phyloP scores from a whole-genome alignment of 2,329 filamentous ascomycete genomes.

The Colletotrichum shisoi region DNA sequence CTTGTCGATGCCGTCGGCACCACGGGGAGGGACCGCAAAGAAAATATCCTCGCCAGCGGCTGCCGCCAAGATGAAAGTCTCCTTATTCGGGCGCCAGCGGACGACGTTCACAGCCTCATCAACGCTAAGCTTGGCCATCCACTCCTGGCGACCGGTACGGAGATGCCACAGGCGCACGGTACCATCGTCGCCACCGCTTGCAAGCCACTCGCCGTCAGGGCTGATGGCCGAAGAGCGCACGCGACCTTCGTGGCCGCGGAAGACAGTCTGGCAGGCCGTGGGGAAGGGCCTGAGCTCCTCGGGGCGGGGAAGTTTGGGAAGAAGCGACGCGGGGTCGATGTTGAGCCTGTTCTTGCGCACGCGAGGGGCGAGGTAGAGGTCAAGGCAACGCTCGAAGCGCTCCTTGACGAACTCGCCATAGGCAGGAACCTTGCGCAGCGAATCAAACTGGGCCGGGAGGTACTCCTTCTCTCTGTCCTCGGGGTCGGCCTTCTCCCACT shows the following conservation, averaged over 20 bases:
- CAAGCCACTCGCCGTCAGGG: constrained; percentile 83
- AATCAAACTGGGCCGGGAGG: constrained; percentile 80
- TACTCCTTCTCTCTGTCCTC: constrained; percentile 93
- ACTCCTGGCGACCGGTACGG: constrained; percentile 83
- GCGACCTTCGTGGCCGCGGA: constrained; percentile 85
- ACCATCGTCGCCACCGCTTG: constrained; percentile 93
- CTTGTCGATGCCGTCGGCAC: constrained; percentile 76
- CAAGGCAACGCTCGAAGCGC: constrained; percentile 92
- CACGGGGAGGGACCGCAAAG: constrained; percentile 78
- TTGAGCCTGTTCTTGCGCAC: constrained; percentile 93
- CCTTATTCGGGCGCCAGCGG: constrained; percentile 85
- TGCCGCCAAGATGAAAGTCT: constrained; percentile 81
- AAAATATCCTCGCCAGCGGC: constrained; percentile 86
- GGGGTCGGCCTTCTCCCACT: constrained; percentile 85
- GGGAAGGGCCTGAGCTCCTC: constrained; percentile 96
- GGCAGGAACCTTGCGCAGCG: constrained; percentile 88
- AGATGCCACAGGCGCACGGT: constrained; percentile 91
- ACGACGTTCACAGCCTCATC: constrained; percentile 85
- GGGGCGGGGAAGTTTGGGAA: constrained; percentile 91
- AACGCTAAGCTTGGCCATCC: constrained; percentile 79
- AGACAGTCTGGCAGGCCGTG: constrained; percentile 85
- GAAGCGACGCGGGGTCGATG: constrained; percentile 90
- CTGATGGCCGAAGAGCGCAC: constrained; percentile 87
- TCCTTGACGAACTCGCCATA: constrained; percentile 92
- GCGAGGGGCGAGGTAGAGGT: constrained; percentile 92